phyloP scores from a whole-genome alignment of 2,329 filamentous ascomycete genomes.

The Colletotrichum sp. region DNA sequence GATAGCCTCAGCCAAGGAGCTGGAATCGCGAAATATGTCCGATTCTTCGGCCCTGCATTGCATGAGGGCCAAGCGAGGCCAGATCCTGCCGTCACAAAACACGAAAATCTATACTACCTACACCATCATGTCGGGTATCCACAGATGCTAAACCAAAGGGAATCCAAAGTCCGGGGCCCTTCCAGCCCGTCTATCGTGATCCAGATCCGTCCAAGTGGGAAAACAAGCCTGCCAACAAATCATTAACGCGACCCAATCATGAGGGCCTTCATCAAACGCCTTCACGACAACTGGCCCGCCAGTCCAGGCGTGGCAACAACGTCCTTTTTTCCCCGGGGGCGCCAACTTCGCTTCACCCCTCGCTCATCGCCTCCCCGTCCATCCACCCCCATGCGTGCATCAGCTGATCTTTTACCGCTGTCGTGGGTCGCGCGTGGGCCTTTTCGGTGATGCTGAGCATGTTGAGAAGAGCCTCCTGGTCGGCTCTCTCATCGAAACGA shows the following conservation, averaged over 20 bases:
- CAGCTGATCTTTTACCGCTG: constrained; percentile 49
- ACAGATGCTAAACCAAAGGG: constrained; percentile 10
- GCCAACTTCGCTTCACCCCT: not conserved
- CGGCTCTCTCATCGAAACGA: constrained; percentile 47
- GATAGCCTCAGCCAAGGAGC: not conserved
- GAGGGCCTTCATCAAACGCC: not conserved
- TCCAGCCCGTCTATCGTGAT: constrained; percentile 2
- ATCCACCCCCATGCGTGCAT: constrained; percentile 55
- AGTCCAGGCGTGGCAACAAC: not conserved
- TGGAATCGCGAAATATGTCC: constrained; percentile 17
- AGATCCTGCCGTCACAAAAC: not conserved
- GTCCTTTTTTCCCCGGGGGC: not conserved
- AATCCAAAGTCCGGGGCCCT: constrained; percentile 5
- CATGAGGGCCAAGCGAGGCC: not conserved
- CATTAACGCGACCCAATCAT: not conserved
- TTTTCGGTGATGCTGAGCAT: constrained; percentile 52
- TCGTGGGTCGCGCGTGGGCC: constrained; percentile 59
- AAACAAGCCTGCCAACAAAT: not conserved
- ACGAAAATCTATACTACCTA: not conserved
- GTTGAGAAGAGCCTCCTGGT: constrained; percentile 54
- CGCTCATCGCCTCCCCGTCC: constrained; percentile 15
- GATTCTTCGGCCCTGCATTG: not conserved
- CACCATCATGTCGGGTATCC: constrained; percentile 11
- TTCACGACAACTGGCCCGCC: not conserved
- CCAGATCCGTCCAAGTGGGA: not conserved